Evolutionary conservation across 495 filamentous ascomycete genomes (phyloP).

Genomic region (Penicillium mononematosum): DNA sequence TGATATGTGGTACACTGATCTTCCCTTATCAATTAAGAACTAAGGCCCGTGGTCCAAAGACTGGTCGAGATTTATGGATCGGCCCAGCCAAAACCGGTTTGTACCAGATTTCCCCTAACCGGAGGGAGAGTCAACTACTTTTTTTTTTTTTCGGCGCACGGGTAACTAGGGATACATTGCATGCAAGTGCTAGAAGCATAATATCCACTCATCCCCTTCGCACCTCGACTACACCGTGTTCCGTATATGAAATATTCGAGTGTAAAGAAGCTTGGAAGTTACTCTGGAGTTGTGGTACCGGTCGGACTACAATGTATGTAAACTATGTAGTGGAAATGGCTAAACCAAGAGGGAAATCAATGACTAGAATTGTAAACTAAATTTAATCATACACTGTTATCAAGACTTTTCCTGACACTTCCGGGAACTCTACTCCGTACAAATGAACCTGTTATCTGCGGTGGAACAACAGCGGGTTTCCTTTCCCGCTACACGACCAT

Average conservation of each 20-base stretch:
- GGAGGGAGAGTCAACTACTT: background rate
- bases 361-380: background rate
- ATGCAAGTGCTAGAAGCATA: constrained; percentile 13
- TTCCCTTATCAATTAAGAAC: constrained; percentile 2
- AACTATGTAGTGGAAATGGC: no score
- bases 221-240: constrained; percentile 6
- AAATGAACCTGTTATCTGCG: background rate
- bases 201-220: constrained; percentile 4
- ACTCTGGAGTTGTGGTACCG: background rate
- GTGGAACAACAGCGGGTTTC: background rate
- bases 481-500: constrained; percentile 4
- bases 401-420: background rate
- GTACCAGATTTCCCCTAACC: background rate
- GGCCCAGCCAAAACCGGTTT: constrained; percentile 6
- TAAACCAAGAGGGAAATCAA: background rate
- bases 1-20: background rate
- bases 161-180: constrained; percentile 11
- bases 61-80: constrained; percentile 2
- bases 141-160: background rate
- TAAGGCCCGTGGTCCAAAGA: background rate
- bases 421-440: background rate
- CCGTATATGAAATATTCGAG: background rate
- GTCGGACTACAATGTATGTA: background rate
- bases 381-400: constrained; percentile 7
- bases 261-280: background rate